Percentiles rank a stretch among this genome's conserved stretches.
Conservation (phyloP, 1,139 yeast species). For the Lodderomyces jiufengensis region DNA sequence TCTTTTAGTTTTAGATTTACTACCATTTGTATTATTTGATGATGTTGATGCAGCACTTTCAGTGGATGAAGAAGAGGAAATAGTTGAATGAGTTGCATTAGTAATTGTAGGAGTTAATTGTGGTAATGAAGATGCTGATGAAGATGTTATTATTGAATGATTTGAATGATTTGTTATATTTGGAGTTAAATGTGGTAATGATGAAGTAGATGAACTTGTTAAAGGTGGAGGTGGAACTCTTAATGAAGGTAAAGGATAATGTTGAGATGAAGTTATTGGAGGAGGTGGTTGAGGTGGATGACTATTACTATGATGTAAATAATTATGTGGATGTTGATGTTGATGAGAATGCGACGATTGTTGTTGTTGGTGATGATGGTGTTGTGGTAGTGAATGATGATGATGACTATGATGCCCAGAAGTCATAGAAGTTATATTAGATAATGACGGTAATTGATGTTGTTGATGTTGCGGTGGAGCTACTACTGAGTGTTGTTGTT, state of each 20-base stretch:
- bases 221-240: constrained; percentile 10
- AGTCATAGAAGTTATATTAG: neutral
- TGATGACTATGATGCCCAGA: neutral
- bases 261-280: constrained; percentile 2
- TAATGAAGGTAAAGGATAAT: constrained; percentile 10
- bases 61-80: constrained; percentile 7
- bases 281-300: neutral
- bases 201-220: constrained; percentile 2
- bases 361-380: constrained; percentile 4
- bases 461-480: neutral
- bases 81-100: constrained; percentile 10
- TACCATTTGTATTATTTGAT: constrained; percentile 8
- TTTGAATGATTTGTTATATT: constrained; percentile 6
- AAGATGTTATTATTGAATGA: neutral
- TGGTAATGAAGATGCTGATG: constrained; percentile 5
- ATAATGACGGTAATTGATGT: constrained; percentile 2
- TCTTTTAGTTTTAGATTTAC: constrained; percentile 26
- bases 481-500: neutral
- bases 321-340: constrained; percentile 2
- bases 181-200: constrained; percentile 10
- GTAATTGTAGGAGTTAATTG: constrained; percentile 10
- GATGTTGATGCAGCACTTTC: constrained; percentile 4
- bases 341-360: constrained; percentile 4
- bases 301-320: neutral
- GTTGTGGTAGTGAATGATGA: constrained; percentile 1